phyloP scores from a whole-genome alignment of 352 stramenopile species.

The Globisporangium orthogonon region DNA sequence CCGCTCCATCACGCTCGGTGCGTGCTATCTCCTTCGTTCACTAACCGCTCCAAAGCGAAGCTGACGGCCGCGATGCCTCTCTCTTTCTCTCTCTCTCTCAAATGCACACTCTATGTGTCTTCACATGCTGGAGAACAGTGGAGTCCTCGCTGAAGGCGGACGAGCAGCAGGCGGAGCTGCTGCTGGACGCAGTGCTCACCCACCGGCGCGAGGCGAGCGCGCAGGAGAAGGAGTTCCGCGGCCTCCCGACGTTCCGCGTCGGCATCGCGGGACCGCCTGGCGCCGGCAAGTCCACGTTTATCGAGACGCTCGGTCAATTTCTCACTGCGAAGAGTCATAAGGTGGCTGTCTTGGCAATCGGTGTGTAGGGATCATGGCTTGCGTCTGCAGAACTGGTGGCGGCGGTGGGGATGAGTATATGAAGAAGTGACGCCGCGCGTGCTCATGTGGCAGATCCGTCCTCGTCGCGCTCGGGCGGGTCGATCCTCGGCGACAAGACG shows the following conservation, averaged over 20 bases:
- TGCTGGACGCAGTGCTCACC: conserved; percentile 81
- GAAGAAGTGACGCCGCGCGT: background rate
- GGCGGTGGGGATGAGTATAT: background rate
- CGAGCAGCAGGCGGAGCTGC: conserved; percentile 74
- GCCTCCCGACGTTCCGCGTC: conserved; percentile 70
- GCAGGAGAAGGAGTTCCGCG: conserved; percentile 14
- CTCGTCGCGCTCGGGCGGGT: conserved; percentile 92
- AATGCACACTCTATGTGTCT: too few relatives aligned
- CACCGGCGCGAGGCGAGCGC: conserved; percentile 37
- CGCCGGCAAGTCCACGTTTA: conserved; percentile 97
- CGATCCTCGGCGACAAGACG: conserved; percentile 98
- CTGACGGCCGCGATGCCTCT: too few relatives aligned
- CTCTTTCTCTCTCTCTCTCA: too few relatives aligned
- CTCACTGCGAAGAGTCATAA: conserved; percentile 80
- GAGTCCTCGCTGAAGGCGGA: conserved; percentile 74
- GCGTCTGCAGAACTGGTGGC: background rate
- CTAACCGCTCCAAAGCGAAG: too few relatives aligned
- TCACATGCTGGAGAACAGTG: conserved; percentile 22
- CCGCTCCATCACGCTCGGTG: conserved; percentile 70
- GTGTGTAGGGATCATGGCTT: conserved; percentile 9
- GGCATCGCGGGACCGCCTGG: conserved; percentile 90
- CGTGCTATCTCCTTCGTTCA: background rate
- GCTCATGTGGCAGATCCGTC: conserved; percentile 81
- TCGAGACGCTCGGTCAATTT: conserved; percentile 92
- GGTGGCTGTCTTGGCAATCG: conserved; percentile 93